These are phyloP conservation scores for Pugionium dolabratum DNA, from an alignment of 345 rosid species.

Conservation along the genomic window DNA sequence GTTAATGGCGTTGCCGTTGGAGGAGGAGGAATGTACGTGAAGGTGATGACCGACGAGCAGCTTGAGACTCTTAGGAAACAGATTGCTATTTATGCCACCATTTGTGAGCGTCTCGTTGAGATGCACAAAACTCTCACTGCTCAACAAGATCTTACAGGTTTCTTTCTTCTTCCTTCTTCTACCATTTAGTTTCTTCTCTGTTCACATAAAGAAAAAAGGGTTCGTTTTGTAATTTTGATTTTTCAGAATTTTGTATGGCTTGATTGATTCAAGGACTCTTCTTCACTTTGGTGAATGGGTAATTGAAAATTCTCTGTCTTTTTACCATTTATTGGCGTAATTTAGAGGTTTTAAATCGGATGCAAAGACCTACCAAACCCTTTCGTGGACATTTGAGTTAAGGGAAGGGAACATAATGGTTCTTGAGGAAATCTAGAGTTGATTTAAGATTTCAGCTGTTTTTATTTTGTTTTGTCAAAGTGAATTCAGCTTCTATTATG, in stretches of 20 bases:
- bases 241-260: slow-evolving; percentile 3
- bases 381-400: too few relatives aligned
- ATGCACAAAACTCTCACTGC: slow-evolving; percentile 90
- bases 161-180: background rate
- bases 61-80: slow-evolving; percentile 86
- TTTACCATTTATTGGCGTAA: background rate
- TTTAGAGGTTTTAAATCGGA: slow-evolving; percentile 16
- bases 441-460: too few relatives aligned
- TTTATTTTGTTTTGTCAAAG: too few relatives aligned
- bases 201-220: background rate
- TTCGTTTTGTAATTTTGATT: too few relatives aligned
- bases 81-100: slow-evolving; percentile 89
- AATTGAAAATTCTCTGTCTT: slow-evolving; percentile 10
- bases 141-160: slow-evolving; percentile 94
- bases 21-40: slow-evolving; percentile 55
- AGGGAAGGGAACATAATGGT: too few relatives aligned
- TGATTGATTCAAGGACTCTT: background rate
- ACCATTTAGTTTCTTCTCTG: slow-evolving; percentile 16
- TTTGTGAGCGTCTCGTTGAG: slow-evolving; percentile 94
- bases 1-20: slow-evolving; percentile 28
- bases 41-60: slow-evolving; percentile 99
- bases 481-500: too few relatives aligned
- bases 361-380: background rate
- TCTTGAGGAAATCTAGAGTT: too few relatives aligned
- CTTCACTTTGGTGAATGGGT: background rate